These are phyloP conservation scores for Glomus cerebriforme DNA, from an alignment of 192 early-diverging fungal species.

Conservation along the genomic window DNA sequence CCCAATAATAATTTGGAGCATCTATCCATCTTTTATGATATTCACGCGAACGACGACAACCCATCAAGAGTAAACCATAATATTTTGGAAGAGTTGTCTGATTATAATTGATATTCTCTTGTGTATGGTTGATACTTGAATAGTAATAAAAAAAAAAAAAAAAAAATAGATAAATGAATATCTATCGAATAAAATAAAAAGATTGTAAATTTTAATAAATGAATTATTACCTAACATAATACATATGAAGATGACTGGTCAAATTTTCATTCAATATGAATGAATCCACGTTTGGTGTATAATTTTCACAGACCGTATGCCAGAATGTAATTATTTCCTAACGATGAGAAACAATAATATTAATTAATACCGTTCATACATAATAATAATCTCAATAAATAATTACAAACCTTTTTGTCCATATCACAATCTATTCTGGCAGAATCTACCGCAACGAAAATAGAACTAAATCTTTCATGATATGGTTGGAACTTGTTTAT, in stretches of 20 bases:
- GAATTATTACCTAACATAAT: conserved; percentile 28
- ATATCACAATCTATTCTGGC: conserved; percentile 23
- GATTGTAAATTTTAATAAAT: background rate
- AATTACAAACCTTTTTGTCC: conserved; percentile 21
- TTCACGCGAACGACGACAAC: conserved; percentile 27
- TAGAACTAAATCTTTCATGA: conserved; percentile 4
- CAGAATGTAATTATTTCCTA: conserved; percentile 29
- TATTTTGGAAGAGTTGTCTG: conserved; percentile 31
- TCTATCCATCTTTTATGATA: conserved; percentile 34
- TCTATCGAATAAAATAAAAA: background rate
- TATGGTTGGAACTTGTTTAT: conserved; percentile 10
- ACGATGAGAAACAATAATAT: background rate
- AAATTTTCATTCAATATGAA: background rate
- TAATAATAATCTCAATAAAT: no score
- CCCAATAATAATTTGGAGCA: conserved; percentile 34
- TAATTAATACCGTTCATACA: background rate
- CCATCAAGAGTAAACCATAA: conserved; percentile 32
- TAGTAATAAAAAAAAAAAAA: background rate
- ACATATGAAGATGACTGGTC: conserved; percentile 10
- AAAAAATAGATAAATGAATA: background rate
- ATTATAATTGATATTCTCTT: conserved; percentile 35
- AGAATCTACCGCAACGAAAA: conserved; percentile 11
- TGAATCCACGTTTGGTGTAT: background rate
- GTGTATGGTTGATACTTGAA: conserved; percentile 22
- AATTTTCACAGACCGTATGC: conserved; percentile 19